Evolutionary conservation across 169 alveolate species (phyloP).

Genomic region (Plasmodium ovale): DNA sequence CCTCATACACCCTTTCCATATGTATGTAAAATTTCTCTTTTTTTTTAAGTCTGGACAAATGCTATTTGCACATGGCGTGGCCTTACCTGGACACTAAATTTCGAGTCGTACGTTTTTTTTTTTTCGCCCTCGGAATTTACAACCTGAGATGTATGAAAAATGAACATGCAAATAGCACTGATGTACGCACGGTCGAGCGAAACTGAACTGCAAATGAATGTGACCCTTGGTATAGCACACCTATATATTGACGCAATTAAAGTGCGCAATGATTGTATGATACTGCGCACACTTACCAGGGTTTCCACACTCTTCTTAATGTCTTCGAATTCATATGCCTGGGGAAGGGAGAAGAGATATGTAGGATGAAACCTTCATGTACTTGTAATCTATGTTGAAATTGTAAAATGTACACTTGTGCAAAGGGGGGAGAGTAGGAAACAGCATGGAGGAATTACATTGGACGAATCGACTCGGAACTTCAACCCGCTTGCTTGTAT

Average conservation of each 20-base stretch:
- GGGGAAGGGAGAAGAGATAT: not conserved
- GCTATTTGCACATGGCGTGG: constrained; percentile 1
- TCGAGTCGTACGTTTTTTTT: constrained; percentile 32
- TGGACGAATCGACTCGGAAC: constrained; percentile 41
- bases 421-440: not conserved
- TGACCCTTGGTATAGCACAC: not conserved
- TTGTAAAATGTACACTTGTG: not conserved
- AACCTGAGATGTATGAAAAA: constrained; percentile 26
- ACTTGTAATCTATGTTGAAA: too few relatives aligned
- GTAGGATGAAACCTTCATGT: too few relatives aligned
- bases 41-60: too few relatives aligned
- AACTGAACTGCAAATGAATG: not conserved
- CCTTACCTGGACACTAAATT: constrained; percentile 36
- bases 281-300: not conserved
- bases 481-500: constrained; percentile 42
- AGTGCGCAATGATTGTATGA: too few relatives aligned
- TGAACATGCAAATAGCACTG: too few relatives aligned
- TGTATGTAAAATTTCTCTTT: too few relatives aligned
- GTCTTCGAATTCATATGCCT: constrained; percentile 73
- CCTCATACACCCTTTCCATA: too few relatives aligned
- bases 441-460: constrained; percentile 18
- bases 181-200: too few relatives aligned
- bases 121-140: constrained; percentile 51
- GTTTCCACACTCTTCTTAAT: constrained; percentile 38
- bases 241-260: too few relatives aligned